Percentiles rank a stretch among this genome's conserved stretches.
These are phyloP conservation scores for Lactuca sativa DNA, from an alignment of 129 eudicot genomes.

Conservation along the genomic window DNA sequence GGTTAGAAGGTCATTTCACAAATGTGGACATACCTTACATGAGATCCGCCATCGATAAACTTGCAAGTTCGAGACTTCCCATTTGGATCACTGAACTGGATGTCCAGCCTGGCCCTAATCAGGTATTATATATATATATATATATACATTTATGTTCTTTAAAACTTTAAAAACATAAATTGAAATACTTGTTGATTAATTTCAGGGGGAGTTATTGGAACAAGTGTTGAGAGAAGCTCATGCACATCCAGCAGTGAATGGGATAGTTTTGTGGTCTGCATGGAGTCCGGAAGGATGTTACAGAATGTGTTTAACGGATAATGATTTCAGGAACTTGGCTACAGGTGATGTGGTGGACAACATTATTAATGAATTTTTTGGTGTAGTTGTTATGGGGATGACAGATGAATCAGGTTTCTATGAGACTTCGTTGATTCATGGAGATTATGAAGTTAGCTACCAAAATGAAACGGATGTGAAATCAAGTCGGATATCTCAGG, in stretches of 20 bases:
- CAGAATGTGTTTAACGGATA: slow-evolving; percentile 60
- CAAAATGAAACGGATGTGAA: background rate
- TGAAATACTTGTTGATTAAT: background rate
- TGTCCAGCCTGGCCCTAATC: slow-evolving; percentile 22
- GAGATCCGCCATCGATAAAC: slow-evolving; percentile 58
- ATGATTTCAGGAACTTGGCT: slow-evolving; percentile 44
- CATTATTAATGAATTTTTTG: slow-evolving; percentile 19
- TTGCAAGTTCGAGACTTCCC: slow-evolving; percentile 51
- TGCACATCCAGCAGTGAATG: slow-evolving; percentile 55
- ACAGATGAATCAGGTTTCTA: slow-evolving; percentile 56
- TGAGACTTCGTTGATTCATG: slow-evolving; percentile 48
- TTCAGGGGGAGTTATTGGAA: slow-evolving; percentile 46
- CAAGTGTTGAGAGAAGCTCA: slow-evolving; percentile 56
- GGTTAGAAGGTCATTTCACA: slow-evolving; percentile 60
- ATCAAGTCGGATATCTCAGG: background rate
- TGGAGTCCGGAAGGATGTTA: slow-evolving; percentile 41
- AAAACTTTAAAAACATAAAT: no score
- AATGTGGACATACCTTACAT: slow-evolving; percentile 48
- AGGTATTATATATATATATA: background rate
- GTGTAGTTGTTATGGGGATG: slow-evolving; percentile 11
- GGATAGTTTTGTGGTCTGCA: slow-evolving; percentile 72
- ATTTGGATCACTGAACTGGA: slow-evolving; percentile 83
- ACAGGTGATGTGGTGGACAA: slow-evolving; percentile 63
- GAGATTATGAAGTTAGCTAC: slow-evolving; percentile 47
- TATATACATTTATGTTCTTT: no score